Conservation (phyloP, 768 basidiomycete genomes). For the Serendipita vermifera region DNA sequence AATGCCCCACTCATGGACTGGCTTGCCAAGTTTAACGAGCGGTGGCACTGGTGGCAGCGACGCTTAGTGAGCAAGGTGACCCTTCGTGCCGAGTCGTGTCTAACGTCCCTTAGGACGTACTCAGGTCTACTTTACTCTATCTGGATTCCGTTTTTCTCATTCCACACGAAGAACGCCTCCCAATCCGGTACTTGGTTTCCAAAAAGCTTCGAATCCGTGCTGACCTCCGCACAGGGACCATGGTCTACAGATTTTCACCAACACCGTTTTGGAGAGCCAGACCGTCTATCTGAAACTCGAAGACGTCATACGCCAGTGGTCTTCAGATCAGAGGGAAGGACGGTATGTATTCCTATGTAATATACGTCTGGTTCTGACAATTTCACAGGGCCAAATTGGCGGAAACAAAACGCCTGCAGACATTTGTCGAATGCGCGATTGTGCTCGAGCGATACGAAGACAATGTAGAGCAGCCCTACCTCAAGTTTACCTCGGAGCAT, state of each 20-base stretch:
- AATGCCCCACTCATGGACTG: not conserved
- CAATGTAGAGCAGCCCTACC: not conserved
- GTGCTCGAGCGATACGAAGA: not conserved
- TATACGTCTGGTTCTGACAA: no score
- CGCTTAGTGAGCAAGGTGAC: not conserved
- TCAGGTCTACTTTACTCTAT: not conserved
- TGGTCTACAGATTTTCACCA: not conserved
- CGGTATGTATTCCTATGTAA: no score
- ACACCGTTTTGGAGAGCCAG: not conserved
- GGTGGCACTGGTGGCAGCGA: not conserved
- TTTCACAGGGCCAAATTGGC: no score
- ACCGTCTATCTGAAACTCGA: not conserved
- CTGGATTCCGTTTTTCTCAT: not conserved
- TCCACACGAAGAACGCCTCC: not conserved
- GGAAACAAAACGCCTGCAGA: no score
- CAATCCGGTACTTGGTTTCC: not conserved
- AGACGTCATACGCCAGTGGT: not conserved
- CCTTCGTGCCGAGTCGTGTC: not conserved
- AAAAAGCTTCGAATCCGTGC: no score
- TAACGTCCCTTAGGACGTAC: not conserved
- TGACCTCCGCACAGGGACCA: no score
- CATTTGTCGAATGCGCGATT: not conserved
- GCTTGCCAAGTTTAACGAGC: not conserved
- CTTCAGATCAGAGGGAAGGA: no score
- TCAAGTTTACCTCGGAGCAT: not conserved